Base-by-base conservation (phyloP, 192 early-diverging fungal species). In the Coemansia sp. region DNA sequence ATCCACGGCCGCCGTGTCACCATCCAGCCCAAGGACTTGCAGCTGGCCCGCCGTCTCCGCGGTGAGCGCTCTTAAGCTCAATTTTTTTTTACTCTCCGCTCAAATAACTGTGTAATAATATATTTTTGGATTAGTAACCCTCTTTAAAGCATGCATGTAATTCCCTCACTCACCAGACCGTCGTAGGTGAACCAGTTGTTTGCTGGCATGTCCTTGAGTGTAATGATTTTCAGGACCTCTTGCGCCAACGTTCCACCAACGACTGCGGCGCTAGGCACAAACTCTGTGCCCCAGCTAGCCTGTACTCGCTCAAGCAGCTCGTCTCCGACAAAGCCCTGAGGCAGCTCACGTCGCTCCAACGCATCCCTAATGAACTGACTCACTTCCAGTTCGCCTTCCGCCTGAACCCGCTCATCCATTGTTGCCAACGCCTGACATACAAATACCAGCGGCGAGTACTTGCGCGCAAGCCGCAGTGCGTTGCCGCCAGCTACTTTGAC, bases 1-100 rank as follows among this genome's bases (percentile, higher is more conserved):
- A 96, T 98, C 89, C 97, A 99, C 86, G 97, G 95, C 85, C 97
- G 97, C 91, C 93, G 97, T 85, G 97, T 99, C 79, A 99, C 97
- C 83, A 99, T 99, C 88, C 96, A 98, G 86, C 97, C 96, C 81
- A 97, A 97, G 90, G 97, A 99, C 84, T 94, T 99, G 80, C 97
- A 99, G 87, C 89, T 99, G 72, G 96, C 96, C 72, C 92, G 95
- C 70, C 92, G 96, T 87, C 94, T 98, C 76, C 92, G 93, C 77
- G 93, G 93, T 72, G 92, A 95, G 83, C 90, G 93, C 76, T 90
- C 91, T 76, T 94, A 92, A 87, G 70, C 52, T 24, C 36, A 24
- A n/a, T n/a, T 24, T 29, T 29, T 29, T 41, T 52, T 55, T 63
- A 24, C 18, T 16, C 46, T 50, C 24, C 15, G 41, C 12, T 13